These are phyloP conservation scores for Amphirosellinia nigrospora DNA, from an alignment of 495 filamentous ascomycete species.

Conservation along the genomic window DNA sequence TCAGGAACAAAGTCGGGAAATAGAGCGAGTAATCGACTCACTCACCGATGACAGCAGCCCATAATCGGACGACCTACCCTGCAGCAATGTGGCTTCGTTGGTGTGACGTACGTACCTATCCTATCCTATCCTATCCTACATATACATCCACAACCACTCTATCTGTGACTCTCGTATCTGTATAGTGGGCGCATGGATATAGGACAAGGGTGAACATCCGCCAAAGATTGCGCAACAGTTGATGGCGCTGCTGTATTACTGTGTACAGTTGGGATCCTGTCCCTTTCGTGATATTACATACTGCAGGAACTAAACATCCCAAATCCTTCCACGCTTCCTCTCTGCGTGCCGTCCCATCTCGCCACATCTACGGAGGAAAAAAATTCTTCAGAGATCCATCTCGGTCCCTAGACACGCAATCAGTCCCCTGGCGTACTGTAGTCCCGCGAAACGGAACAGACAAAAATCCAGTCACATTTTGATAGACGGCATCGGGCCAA, in stretches of 20 bases:
- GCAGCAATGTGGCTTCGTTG: background rate
- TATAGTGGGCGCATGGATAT: constrained; percentile 1
- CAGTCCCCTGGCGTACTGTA: background rate
- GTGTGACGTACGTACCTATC: constrained; percentile 11
- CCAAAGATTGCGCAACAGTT: background rate
- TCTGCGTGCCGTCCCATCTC: background rate
- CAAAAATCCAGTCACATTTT: background rate
- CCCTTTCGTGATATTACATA: background rate
- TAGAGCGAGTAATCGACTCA: constrained; percentile 19
- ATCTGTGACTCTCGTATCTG: constrained; percentile 3
- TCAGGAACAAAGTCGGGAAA: too few relatives aligned
- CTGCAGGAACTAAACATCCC: background rate
- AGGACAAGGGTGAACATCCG: background rate
- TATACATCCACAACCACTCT: too few relatives aligned
- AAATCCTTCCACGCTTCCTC: constrained; percentile 4
- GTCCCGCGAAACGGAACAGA: background rate
- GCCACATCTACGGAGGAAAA: background rate
- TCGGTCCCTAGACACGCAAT: too few relatives aligned
- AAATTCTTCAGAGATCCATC: too few relatives aligned
- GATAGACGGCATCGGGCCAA: background rate
- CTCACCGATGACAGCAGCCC: constrained; percentile 7
- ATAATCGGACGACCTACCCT: constrained; percentile 17
- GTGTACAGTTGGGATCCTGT: background rate
- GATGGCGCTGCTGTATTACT: background rate
- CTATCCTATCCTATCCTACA: too few relatives aligned